Evolutionary conservation across 768 basidiomycete species (phyloP).

Genomic region (Steccherinum ochraceum): DNA sequence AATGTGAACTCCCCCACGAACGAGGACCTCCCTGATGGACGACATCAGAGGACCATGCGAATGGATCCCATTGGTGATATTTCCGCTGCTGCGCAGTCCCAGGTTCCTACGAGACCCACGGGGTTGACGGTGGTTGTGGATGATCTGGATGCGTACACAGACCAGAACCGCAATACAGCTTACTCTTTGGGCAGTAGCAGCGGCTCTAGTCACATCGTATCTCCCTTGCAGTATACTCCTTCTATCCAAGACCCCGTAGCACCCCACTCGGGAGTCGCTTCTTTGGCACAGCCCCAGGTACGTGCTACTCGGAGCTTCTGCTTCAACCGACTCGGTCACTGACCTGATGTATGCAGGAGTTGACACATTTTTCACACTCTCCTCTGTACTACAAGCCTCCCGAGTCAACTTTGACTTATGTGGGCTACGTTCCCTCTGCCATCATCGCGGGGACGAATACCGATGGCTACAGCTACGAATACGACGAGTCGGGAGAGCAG

Average conservation of each 20-base stretch:
- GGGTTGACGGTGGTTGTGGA: background rate
- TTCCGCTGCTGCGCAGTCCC: background rate
- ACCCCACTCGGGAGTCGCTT: no score
- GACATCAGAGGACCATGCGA: background rate
- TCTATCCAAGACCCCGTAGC: background rate
- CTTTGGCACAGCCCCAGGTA: no score
- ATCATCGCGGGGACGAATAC: background rate
- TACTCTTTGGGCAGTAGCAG: background rate
- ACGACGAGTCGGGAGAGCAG: slow-evolving; percentile 6
- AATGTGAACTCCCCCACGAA: background rate
- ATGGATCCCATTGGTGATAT: background rate
- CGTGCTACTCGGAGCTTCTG: no score
- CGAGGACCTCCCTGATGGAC: background rate
- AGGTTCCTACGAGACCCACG: background rate
- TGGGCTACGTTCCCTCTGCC: background rate
- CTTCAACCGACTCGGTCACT: no score
- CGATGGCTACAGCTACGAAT: slow-evolving; percentile 1
- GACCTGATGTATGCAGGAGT: background rate
- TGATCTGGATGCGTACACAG: background rate
- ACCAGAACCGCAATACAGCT: background rate
- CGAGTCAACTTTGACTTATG: background rate
- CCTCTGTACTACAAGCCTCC: background rate
- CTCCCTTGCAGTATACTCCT: background rate
- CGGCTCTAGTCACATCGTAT: background rate
- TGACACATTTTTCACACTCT: background rate